Evolutionary conservation across 139 green algal genomes (phyloP), one percentile per base, ranked within the genome.

Genomic region (Coelastrella sp.): DNA sequence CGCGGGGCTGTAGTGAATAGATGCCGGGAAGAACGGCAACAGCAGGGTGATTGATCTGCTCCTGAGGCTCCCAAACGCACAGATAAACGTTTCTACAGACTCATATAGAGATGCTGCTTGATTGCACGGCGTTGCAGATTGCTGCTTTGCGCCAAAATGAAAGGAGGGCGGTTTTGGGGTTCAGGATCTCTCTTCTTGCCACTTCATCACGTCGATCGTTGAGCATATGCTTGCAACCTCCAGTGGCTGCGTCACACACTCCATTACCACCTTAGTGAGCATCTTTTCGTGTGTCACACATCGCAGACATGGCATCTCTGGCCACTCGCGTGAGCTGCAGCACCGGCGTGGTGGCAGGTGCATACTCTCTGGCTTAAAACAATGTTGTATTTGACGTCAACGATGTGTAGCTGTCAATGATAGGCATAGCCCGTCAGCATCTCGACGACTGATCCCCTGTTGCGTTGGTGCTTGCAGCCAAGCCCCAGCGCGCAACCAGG

Each of bases 401-500:
- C 8, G 19, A n/a, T 20, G 12, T 49, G 35, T 49, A 49, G 35
- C 35, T 49, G 35, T 49, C 35, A 49, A 49, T 49, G 35, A 78
- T 81, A 17, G 8, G 24, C 24, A 57, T 17, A 59, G 74, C 4
- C n/a, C n/a, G 10, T n/a, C n/a, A 17, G 25, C 9, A 58, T 24
- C 49, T 24, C 78, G 15, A 10, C 25, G 78, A 87, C 63, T 87
- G 82, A 87, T 87, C 66, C 60, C 14, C 15, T 15, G 11, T 65
- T 25, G 49, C 79, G 68, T 72, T 68, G 66, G 35, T 88, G 70
- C 70, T 24, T 82, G 85, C 85, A 90, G 85, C 73, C 68, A 81
- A 81, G 57, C 85, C 85, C 27, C 85, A 90, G 85, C 85, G 85
- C 85, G 85, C 85, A 90, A 63, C 73, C 85, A 84, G 85, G 72